Conservation (phyloP, 2,329 filamentous ascomycete genomes). For the Cladophialophora bantiana region DNA sequence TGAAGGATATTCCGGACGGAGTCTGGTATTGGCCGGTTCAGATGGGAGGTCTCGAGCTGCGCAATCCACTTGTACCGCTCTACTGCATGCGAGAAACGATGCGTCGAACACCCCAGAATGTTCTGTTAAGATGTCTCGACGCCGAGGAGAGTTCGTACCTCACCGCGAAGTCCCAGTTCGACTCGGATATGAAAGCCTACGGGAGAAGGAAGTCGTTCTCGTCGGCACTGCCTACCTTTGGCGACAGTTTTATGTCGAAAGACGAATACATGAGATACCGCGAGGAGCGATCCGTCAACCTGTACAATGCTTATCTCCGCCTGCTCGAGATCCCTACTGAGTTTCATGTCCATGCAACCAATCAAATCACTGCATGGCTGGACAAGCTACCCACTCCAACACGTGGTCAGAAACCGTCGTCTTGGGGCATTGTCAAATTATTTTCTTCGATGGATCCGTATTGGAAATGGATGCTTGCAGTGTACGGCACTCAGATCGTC, state of each 20-base stretch:
- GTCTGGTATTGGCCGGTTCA: slow-evolving; percentile 62
- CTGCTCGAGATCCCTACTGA: slow-evolving; percentile 47
- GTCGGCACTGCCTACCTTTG: slow-evolving; percentile 14
- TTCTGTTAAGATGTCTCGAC: slow-evolving; percentile 46
- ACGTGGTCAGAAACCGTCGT: slow-evolving; percentile 20
- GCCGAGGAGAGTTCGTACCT: slow-evolving; percentile 52
- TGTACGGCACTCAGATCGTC: slow-evolving; percentile 52
- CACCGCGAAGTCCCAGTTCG: slow-evolving; percentile 13
- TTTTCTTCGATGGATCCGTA: slow-evolving; percentile 51
- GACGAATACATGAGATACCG: slow-evolving; percentile 50
- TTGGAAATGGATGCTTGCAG: slow-evolving; percentile 52
- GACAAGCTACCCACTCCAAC: slow-evolving; percentile 24
- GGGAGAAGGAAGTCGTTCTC: not conserved
- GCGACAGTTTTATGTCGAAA: slow-evolving; percentile 47
- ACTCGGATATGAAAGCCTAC: slow-evolving; percentile 2
- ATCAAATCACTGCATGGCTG: slow-evolving; percentile 39
- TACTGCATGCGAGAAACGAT: slow-evolving; percentile 56
- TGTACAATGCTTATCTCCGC: slow-evolving; percentile 45
- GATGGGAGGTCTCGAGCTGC: slow-evolving; percentile 59
- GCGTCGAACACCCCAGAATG: slow-evolving; percentile 46
- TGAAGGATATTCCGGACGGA: slow-evolving; percentile 57
- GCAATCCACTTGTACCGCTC: slow-evolving; percentile 59
- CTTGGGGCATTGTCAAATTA: slow-evolving; percentile 26
- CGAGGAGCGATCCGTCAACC: slow-evolving; percentile 45
- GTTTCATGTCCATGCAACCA: slow-evolving; percentile 43